phyloP scores from a whole-genome alignment of 1,284 basidiomycete genomes.

The Trichosporon asahii region DNA sequence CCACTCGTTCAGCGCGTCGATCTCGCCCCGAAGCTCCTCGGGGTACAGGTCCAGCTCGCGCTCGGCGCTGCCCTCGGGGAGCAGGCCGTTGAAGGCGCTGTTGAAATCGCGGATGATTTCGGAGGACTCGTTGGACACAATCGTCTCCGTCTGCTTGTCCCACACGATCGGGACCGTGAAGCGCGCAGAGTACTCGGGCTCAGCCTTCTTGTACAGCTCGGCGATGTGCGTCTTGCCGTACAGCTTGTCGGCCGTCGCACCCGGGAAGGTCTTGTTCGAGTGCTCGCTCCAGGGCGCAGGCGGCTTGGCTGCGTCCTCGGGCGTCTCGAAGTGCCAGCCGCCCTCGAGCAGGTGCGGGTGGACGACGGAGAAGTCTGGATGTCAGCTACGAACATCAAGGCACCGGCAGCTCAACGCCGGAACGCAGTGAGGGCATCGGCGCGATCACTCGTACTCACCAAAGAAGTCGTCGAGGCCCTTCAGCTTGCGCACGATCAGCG shows the following conservation, averaged over 20 bases:
- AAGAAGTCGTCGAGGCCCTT: constrained; percentile 87
- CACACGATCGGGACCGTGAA: constrained; percentile 92
- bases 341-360: constrained; percentile 77
- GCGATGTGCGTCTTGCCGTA: constrained; percentile 62
- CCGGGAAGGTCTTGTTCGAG: constrained; percentile 62
- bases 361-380: constrained; percentile 71
- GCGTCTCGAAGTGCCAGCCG: constrained; percentile 81
- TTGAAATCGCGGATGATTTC: constrained; percentile 95
- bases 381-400: background rate
- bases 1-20: constrained; percentile 85
- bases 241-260: constrained; percentile 67
- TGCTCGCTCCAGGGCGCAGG: constrained; percentile 37
- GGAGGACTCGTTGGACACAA: constrained; percentile 92
- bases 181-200: constrained; percentile 63
- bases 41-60: constrained; percentile 76
- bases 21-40: constrained; percentile 64
- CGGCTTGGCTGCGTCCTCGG: constrained; percentile 30
- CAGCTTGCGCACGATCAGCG: constrained; percentile 81
- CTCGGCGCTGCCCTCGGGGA: constrained; percentile 61
- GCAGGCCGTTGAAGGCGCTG: constrained; percentile 67
- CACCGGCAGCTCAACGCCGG: no score
- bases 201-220: constrained; percentile 77
- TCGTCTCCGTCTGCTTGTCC: constrained; percentile 84
- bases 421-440: no score
- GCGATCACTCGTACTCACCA: constrained; percentile 55